Conservation (phyloP, 768 basidiomycete genomes). For the Termitomyces sp. region DNA sequence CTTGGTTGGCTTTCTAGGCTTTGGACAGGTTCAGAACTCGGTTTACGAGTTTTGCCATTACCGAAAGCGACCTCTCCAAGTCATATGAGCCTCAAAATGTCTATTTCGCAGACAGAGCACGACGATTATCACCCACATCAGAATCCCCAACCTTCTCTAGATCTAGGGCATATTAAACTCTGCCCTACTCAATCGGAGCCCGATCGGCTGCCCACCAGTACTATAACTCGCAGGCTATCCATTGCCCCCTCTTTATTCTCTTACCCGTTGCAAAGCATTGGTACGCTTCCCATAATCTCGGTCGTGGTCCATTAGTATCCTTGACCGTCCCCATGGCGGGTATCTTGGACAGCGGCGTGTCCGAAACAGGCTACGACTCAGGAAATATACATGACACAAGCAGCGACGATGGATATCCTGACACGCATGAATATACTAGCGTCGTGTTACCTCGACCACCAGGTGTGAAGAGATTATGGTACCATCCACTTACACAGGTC, state of each 20-base stretch:
- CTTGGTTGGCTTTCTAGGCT: neutral
- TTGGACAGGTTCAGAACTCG: neutral
- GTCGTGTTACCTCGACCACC: constrained; percentile 20
- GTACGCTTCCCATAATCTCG: neutral
- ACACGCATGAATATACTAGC: constrained; percentile 10
- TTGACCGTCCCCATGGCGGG: constrained; percentile 3
- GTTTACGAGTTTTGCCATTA: neutral
- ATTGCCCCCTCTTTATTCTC: neutral
- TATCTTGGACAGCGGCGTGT: constrained; percentile 2
- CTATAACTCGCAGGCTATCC: constrained; percentile 11
- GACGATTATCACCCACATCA: constrained; percentile 5
- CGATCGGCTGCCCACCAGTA: constrained; percentile 13
- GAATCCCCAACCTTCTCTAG: constrained; percentile 2
- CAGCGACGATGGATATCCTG: constrained; percentile 18
- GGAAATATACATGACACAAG: constrained; percentile 12
- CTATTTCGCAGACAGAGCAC: neutral
- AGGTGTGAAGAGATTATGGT: constrained; percentile 46
- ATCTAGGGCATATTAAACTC: constrained; percentile 11
- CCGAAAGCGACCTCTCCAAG: neutral
- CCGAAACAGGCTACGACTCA: constrained; percentile 16
- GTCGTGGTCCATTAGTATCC: neutral
- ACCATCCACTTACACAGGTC: constrained; percentile 47
- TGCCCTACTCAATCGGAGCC: constrained; percentile 3
- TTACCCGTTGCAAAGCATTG: neutral
- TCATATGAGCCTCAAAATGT: neutral